Evolutionary conservation across 2,329 filamentous ascomycete species (phyloP).

Genomic region (Talaromyces sp.): DNA sequence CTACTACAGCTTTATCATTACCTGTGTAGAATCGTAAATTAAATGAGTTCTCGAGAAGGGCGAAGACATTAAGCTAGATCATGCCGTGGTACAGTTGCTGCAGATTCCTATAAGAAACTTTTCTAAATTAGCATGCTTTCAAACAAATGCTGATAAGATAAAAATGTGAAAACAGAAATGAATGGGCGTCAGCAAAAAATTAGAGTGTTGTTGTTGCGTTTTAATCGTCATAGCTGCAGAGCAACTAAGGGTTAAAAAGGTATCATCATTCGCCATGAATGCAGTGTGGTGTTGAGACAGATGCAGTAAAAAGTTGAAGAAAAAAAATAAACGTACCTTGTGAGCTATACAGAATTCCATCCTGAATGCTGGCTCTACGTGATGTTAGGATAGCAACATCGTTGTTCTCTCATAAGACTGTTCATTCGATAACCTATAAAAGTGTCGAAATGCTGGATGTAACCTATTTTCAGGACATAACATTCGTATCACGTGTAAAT

Average conservation of each 20-base stretch:
- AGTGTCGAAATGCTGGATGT: slow-evolving; percentile 27
- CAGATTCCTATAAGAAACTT: neutral
- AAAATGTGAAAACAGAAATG: neutral
- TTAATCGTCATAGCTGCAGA: slow-evolving; percentile 50
- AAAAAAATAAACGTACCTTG: slow-evolving; percentile 2
- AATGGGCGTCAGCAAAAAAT: slow-evolving; percentile 61
- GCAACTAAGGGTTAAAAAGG: slow-evolving; percentile 61
- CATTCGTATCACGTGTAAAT: slow-evolving; percentile 22
- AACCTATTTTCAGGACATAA: slow-evolving; percentile 34
- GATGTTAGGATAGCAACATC: neutral
- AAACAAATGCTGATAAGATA: neutral
- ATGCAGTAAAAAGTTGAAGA: neutral
- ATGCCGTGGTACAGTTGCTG: neutral
- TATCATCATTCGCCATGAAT: slow-evolving; percentile 53
- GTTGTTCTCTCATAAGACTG: neutral
- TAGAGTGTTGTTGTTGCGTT: slow-evolving; percentile 64
- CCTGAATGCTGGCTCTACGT: slow-evolving; percentile 4
- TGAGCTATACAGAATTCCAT: slow-evolving; percentile 7
- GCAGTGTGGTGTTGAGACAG: neutral
- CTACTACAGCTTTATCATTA: neutral
- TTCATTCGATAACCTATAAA: slow-evolving; percentile 28
- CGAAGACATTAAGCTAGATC: neutral
- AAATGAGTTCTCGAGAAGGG: neutral
- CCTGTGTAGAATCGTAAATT: neutral
- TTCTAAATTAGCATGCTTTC: neutral